Conservation (phyloP, 495 filamentous ascomycete species). For the Penicillium turbatum region DNA sequence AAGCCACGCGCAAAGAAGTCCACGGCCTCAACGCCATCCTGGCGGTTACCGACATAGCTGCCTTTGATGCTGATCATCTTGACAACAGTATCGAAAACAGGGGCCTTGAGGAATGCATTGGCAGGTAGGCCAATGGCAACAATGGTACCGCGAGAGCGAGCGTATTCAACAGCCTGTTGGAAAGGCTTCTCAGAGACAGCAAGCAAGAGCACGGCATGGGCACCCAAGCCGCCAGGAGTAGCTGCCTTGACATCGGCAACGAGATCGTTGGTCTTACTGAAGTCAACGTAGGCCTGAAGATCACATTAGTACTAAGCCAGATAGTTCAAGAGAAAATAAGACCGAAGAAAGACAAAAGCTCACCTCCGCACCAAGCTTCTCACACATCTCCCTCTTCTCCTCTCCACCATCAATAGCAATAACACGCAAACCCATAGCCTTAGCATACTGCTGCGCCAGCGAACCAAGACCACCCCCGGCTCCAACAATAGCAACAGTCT, state of each 20-base stretch:
- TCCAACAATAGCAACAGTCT: conserved; percentile 78
- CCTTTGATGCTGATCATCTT: conserved; percentile 89
- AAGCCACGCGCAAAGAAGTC: conserved; percentile 79
- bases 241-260: conserved; percentile 73
- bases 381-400: conserved; percentile 67
- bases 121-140: conserved; percentile 83
- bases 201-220: conserved; percentile 80
- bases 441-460: conserved; percentile 78
- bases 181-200: conserved; percentile 86
- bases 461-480: conserved; percentile 81
- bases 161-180: conserved; percentile 84
- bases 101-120: conserved; percentile 67
- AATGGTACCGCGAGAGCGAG: conserved; percentile 72
- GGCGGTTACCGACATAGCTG: conserved; percentile 82
- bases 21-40: conserved; percentile 77
- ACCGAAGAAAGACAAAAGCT: background rate
- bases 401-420: conserved; percentile 75
- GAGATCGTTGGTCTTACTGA: conserved; percentile 61
- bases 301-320: conserved; percentile 1
- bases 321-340: background rate
- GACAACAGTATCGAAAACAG: conserved; percentile 79
- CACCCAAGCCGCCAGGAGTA: conserved; percentile 72
- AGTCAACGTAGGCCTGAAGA: conserved; percentile 64
- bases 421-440: conserved; percentile 73
- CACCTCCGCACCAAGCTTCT: conserved; percentile 56